Evolutionary conservation across 305 asterid species (phyloP).

Genomic region (Fraxinus velutina): DNA sequence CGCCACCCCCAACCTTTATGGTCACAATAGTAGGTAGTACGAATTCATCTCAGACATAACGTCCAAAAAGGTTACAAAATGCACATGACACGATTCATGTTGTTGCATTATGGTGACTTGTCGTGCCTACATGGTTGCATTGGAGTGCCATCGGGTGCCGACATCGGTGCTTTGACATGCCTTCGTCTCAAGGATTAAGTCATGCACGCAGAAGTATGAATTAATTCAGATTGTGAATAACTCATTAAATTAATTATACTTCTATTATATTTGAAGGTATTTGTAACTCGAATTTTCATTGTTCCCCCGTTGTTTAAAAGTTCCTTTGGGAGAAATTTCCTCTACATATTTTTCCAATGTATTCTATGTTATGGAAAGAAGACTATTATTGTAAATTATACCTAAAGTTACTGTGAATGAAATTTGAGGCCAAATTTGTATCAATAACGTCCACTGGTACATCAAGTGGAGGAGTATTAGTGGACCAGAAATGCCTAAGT

Average conservation of each 20-base stretch:
- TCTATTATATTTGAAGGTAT: no score
- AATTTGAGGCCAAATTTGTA: neutral
- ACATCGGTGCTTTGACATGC: neutral
- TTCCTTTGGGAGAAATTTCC: neutral
- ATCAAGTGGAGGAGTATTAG: slow-evolving; percentile 28
- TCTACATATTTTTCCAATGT: neutral
- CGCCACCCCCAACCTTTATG: neutral
- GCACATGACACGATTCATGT: neutral
- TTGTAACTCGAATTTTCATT: neutral
- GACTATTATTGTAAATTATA: neutral
- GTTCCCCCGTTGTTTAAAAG: neutral
- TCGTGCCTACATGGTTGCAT: neutral
- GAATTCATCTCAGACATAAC: neutral
- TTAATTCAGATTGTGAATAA: neutral
- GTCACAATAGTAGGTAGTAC: neutral
- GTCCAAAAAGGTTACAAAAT: neutral
- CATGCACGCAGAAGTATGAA: neutral
- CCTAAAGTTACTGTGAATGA: neutral
- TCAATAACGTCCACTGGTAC: neutral
- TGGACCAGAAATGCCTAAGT: slow-evolving; percentile 35
- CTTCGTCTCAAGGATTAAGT: neutral
- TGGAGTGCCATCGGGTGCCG: neutral
- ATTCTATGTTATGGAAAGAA: neutral
- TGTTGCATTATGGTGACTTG: neutral
- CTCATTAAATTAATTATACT: neutral